These are phyloP conservation scores for Penicillium sp. DNA, from an alignment of 2,329 filamentous ascomycete species.

Conservation along the genomic window DNA sequence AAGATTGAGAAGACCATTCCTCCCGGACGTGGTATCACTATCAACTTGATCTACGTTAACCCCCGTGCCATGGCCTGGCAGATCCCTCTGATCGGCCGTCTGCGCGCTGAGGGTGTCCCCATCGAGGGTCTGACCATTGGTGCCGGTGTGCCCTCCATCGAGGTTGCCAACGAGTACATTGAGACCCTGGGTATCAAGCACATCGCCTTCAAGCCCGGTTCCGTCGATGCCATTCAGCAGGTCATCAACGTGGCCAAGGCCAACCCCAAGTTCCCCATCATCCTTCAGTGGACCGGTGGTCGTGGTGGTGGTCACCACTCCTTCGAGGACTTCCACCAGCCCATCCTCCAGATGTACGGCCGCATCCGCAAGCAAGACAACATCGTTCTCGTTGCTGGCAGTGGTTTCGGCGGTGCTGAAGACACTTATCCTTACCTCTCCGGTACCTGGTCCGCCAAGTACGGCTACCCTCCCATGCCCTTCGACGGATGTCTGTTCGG, in stretches of 20 bases:
- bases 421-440: constrained; percentile 93
- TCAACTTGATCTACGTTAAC: constrained; percentile 58
- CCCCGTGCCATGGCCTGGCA: constrained; percentile 56
- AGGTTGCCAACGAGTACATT: constrained; percentile 92
- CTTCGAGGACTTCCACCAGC: constrained; percentile 92
- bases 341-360: constrained; percentile 86
- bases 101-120: constrained; percentile 78
- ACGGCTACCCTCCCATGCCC: constrained; percentile 88
- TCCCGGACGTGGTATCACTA: constrained; percentile 57
- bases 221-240: constrained; percentile 80
- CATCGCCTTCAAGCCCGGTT: constrained; percentile 92
- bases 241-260: constrained; percentile 92
- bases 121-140: constrained; percentile 92
- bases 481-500: constrained; percentile 91
- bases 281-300: constrained; percentile 93
- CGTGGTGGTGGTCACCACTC: constrained; percentile 94
- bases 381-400: constrained; percentile 84
- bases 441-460: constrained; percentile 82
- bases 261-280: constrained; percentile 90
- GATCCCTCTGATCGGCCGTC: constrained; percentile 51
- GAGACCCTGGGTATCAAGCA: constrained; percentile 90
- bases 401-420: constrained; percentile 85
- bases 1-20: constrained; percentile 86
- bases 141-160: constrained; percentile 89
- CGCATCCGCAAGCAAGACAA: constrained; percentile 84